Evolutionary conservation across 1,284 basidiomycete genomes (phyloP).

Genomic region (Austroboletus novae-zelandiae): DNA sequence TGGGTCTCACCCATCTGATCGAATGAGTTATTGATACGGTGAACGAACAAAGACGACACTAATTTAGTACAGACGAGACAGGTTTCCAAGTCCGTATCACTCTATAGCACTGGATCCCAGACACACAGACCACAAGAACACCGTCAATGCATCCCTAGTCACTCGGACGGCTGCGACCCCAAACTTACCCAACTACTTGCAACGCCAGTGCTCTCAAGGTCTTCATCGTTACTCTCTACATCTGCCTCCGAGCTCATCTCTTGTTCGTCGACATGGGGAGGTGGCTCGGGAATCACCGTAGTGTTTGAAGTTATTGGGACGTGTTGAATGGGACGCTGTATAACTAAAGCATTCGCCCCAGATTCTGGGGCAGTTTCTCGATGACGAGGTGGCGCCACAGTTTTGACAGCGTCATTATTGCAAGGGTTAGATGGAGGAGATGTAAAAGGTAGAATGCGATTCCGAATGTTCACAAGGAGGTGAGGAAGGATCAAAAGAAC

Average conservation of each 20-base stretch:
- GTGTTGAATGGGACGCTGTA: conserved; percentile 9
- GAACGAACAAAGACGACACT: no score
- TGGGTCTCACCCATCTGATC: conserved; percentile 22
- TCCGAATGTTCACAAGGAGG: conserved; percentile 58
- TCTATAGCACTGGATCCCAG: neutral
- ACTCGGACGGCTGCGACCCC: conserved; percentile 24
- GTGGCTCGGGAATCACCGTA: conserved; percentile 2
- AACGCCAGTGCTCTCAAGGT: conserved; percentile 38
- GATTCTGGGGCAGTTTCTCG: neutral
- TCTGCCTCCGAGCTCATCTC: conserved; percentile 60
- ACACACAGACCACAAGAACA: neutral
- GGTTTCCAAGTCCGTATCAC: neutral
- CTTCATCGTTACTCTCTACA: conserved; percentile 59
- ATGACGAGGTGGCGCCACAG: conserved; percentile 14
- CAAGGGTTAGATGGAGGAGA: conserved; percentile 27
- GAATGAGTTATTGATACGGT: neutral
- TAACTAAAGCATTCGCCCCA: neutral
- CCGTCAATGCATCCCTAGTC: conserved; percentile 1
- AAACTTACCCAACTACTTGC: conserved; percentile 71
- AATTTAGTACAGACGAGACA: conserved; percentile 10
- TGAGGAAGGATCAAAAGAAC: conserved; percentile 63
- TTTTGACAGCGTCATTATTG: conserved; percentile 20
- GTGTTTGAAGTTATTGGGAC: neutral
- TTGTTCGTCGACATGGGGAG: conserved; percentile 25
- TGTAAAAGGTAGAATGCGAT: conserved; percentile 51